A percentile compares a stretch with the other conserved stretches of the same genome.
These are phyloP conservation scores for Colletotrichum musae DNA, from an alignment of 2,329 filamentous ascomycete species.

Conservation along the genomic window DNA sequence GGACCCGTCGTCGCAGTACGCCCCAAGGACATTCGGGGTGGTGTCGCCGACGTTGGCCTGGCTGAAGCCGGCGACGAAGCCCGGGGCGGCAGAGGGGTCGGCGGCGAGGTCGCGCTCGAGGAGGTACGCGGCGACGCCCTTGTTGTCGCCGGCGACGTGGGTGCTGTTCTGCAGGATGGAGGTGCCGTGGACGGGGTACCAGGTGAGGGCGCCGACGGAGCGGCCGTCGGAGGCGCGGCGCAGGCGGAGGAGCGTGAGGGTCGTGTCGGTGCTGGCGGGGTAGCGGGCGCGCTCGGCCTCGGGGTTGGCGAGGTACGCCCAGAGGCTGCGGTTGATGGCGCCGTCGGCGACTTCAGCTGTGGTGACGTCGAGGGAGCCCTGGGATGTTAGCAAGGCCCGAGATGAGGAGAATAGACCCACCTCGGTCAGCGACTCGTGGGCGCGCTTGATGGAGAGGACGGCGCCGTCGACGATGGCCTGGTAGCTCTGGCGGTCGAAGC, in stretches of 20 bases:
- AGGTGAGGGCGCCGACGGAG: slow-evolving; percentile 86
- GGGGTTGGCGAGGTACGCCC: slow-evolving; percentile 90
- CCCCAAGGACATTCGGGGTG: slow-evolving; percentile 87
- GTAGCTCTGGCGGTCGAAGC: slow-evolving; percentile 90
- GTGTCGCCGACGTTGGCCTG: slow-evolving; percentile 94
- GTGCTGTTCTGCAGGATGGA: slow-evolving; percentile 94
- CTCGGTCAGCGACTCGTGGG: slow-evolving; percentile 79
- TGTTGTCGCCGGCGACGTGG: slow-evolving; percentile 93
- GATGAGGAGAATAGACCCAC: slow-evolving; percentile 44
- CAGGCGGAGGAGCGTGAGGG: slow-evolving; percentile 84
- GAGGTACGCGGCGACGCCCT: slow-evolving; percentile 89
- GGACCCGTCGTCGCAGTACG: slow-evolving; percentile 90
- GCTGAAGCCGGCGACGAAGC: slow-evolving; percentile 92
- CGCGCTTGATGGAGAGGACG: slow-evolving; percentile 83
- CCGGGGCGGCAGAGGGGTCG: slow-evolving; percentile 69
- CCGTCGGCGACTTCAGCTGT: slow-evolving; percentile 79
- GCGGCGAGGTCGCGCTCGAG: slow-evolving; percentile 79
- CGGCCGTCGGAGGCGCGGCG: slow-evolving; percentile 81
- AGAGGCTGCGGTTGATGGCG: slow-evolving; percentile 91
- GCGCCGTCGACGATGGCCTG: slow-evolving; percentile 90
- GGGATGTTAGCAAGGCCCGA: slow-evolving; percentile 32
- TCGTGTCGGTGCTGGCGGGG: slow-evolving; percentile 65
- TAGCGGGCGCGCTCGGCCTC: slow-evolving; percentile 81
- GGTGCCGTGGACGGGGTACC: slow-evolving; percentile 94
- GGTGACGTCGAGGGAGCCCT: slow-evolving; percentile 79